Conservation (phyloP, 371 early-diverging fungal species). For the Syncephalastrum sp. region DNA sequence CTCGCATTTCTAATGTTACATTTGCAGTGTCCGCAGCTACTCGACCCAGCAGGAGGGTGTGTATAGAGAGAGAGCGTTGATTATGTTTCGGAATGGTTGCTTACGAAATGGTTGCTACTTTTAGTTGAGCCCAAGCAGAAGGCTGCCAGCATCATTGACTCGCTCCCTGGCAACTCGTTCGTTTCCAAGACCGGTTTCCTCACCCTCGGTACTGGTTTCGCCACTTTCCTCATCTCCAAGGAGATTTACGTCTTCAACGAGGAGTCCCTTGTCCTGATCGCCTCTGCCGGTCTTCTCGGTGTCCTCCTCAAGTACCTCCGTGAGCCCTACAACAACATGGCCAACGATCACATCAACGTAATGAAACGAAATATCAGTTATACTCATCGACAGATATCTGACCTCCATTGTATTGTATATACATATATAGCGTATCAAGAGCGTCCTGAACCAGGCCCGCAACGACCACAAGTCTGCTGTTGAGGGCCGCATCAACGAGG, state of each 20-base stretch:
- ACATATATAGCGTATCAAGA: constrained; percentile 63
- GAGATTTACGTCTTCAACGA: constrained; percentile 96
- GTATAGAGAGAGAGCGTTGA: background rate
- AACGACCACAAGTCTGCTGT: constrained; percentile 90
- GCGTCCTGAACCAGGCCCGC: constrained; percentile 81
- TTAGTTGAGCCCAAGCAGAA: constrained; percentile 64
- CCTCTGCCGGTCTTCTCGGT: constrained; percentile 73
- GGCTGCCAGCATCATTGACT: constrained; percentile 88
- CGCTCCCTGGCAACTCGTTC: constrained; percentile 87
- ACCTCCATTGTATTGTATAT: background rate
- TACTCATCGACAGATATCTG: background rate
- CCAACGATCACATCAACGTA: constrained; percentile 75
- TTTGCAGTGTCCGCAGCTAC: constrained; percentile 40
- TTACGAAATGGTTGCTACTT: background rate
- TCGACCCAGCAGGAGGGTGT: constrained; percentile 38
- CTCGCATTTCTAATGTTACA: background rate
- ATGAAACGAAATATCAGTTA: background rate
- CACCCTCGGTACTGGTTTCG: constrained; percentile 80
- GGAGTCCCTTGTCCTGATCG: constrained; percentile 83
- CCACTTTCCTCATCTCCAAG: constrained; percentile 91
- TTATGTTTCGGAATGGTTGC: too few species aligned
- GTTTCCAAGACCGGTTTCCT: constrained; percentile 89
- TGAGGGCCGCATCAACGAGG: constrained; percentile 82
- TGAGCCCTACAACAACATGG: constrained; percentile 87
- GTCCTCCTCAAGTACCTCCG: constrained; percentile 74